Evolutionary conservation across 371 early-diverging fungal genomes (phyloP), one percentile per base, ranked within the genome.

Genomic region (Mucor lusitanicus): DNA sequence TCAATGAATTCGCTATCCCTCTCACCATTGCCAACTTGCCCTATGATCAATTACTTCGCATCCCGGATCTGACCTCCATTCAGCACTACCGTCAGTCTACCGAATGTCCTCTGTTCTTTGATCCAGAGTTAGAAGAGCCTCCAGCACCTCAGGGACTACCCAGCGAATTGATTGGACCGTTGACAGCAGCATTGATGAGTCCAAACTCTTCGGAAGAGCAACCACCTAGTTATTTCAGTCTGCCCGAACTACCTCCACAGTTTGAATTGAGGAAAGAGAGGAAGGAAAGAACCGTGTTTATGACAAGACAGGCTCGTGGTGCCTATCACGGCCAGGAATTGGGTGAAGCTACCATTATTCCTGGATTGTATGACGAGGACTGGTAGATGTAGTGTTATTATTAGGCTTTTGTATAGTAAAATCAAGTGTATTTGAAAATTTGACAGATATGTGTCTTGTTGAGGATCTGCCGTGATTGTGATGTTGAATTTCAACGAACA

Each of bases 321-420:
- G 68, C 65, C 27, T 64, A 68, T 65, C 61, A 61, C n/a, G 57
- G 61, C 7, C 30, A 55, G 6, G 78, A 78, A 15, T 23, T 78
- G 25, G 56, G 59, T 25, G 78, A 78, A 39, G 72, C 78, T 3
- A 71, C 72, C 1, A 40, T 78, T 19, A 63, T 78, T 25, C 62
- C 66, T n/a, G 78, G 78, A 23, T 50, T 78, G 28, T 66, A 57
- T 63, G 78, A 74, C 70, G 78, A 78, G 59, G 78, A 77, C 60
- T 77, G 78, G 78, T 77, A 57, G 8, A 35, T 35, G 6, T 35
- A 35, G 35, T 35, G n/a, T n/a, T n/a, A 35, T 35, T 35, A 35
- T 5, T 35, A 35, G 9, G 9, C 35, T 30, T 30, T 6, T 30
- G 30, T 30, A 30, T 30, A 30, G 2, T 30, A 30, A 30, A 30